These are phyloP conservation scores for Sarocladiaceae sp. DNA, from an alignment of 2,329 filamentous ascomycete species.

Conservation along the genomic window DNA sequence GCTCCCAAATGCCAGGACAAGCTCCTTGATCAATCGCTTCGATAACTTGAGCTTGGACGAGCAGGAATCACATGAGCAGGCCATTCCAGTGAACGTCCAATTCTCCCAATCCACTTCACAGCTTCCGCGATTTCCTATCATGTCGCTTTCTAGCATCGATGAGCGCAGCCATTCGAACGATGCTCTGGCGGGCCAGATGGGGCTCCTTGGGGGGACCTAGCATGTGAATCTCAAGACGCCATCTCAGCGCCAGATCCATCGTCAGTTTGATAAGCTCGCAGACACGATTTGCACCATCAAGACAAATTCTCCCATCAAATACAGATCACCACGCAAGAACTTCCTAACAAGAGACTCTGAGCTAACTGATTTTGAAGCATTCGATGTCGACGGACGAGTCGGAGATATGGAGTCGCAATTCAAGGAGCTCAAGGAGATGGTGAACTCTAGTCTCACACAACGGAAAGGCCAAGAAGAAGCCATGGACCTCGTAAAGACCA, in stretches of 20 bases:
- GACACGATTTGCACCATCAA: conserved; percentile 26
- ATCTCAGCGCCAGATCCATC: conserved; percentile 21
- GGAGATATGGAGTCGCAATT: conserved; percentile 72
- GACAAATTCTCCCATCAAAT: conserved; percentile 32
- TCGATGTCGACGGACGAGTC: conserved; percentile 73
- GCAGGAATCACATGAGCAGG: conserved; percentile 16
- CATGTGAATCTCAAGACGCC: conserved; percentile 28
- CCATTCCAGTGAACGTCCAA: conserved; percentile 39
- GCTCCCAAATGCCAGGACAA: conserved; percentile 33
- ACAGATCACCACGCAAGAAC: conserved; percentile 37
- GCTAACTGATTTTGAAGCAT: conserved; percentile 57
- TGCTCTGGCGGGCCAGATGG: conserved; percentile 11
- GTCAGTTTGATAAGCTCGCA: conserved; percentile 26
- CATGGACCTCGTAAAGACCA: conserved; percentile 65
- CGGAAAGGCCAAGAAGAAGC: conserved; percentile 67
- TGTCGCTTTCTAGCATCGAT: not conserved
- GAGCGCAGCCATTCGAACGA: not conserved
- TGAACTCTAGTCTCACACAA: conserved; percentile 62
- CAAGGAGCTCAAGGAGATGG: conserved; percentile 62
- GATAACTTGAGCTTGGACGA: conserved; percentile 33
- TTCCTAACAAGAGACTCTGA: conserved; percentile 73
- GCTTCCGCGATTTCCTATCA: not conserved
- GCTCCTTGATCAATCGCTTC: conserved; percentile 34
- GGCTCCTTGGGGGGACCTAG: conserved; percentile 23
- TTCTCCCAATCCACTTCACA: conserved; percentile 9